Base-by-base conservation (phyloP, 164 flowering plant genomes). In the Annona squamosa region DNA sequence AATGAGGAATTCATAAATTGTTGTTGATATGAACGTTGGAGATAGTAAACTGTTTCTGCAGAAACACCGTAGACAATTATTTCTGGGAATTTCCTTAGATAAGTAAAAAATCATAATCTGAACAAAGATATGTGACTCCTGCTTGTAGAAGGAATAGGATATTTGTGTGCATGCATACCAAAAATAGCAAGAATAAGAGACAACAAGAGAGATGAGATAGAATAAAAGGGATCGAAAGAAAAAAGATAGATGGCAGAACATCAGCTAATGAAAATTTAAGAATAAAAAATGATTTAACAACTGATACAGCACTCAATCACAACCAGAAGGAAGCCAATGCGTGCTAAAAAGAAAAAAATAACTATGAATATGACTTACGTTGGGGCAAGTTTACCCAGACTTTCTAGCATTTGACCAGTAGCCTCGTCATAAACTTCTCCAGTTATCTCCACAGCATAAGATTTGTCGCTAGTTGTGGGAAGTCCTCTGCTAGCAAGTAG, bases 321-420 rank as follows among this genome's bases (percentile, higher is more conserved):
- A 3, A 17, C 18, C 9, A 63, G 18, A 63, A 63, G 13, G 63
- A 13, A 13, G 63, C 13, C n/a, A 59, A 13, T 16, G n/a, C n/a
- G n/a, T 3, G 4, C 63, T 13, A 18, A 18, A 59, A 59, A 18
- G 3, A 59, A 13, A 4, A 4, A 26, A 5, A 1, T 5, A 19
- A 63, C 13, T n/a, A 3, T 63, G 41, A 3, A 6, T 37, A 37
- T 5, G 68, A 72, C 94, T 88, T 87, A 96, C 99, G 99, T 91
- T 18, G 98, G 99, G 12, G 99, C 99, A 74, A 96, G 93, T 84
- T 84, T 93, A 71, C 99, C 98, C 61, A 96, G 95, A 79, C 86
- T 66, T 17, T 87, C 92, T n/a, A 96, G 88, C 79, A 85, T 92
- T 80, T 89, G 93, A 13, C 91, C 90, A 46, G 95, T 76, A 70